Base-by-base conservation (phyloP, 2,329 filamentous ascomycete species). In the Geosmithia putterillii region DNA sequence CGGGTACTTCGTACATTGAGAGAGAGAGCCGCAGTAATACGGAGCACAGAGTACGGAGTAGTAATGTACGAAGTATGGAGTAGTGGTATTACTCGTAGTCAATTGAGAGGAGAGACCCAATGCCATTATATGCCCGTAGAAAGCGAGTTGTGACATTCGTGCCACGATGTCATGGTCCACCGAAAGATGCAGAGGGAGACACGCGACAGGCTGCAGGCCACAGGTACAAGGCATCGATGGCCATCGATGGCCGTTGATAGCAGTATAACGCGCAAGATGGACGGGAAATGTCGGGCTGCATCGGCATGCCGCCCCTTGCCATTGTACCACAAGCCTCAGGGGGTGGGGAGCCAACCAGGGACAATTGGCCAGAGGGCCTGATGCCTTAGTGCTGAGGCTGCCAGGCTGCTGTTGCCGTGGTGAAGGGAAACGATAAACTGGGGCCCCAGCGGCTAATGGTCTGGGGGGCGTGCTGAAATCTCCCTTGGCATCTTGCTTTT, bases 361-460 rank as follows among this genome's bases (percentile, higher is more conserved):
- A 18, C 17, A 21, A 18, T 38, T 21, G 17, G 36, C 22, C 38
- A 40, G 22, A 40, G 9, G n/a, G 6, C 18, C 18, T 42, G n/a
- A 20, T 35, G 41, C 21, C 22, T 18, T 38, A 44, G 2, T 7
- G 34, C 17, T 44, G 42, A 44, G 42, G 42, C 42, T 41, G 22
- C 42, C 8, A 44, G 18, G 21, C 28, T 8, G 19, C n/a, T 21
- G 42, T 44, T 44, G 42, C 42, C 38, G 22, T 44, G 42, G 42
- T 37, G 35, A 44, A 44, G 19, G 19, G 32, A 36, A n/a, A 36
- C 22, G 23, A 28, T 17, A 23, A 23, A 41, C 39, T 28, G 39
- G 22, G 39, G 21, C n/a, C 15, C 39, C 39, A 19, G 39, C 39
- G 21, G 39, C 39, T 41, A n/a, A 4, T 7, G 38, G 19, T 14